Percentiles rank a stretch among this genome's conserved stretches.
These are phyloP conservation scores for Cnidoscolus chayamansa DNA, from an alignment of 441 rosid genomes.

Conservation along the genomic window DNA sequence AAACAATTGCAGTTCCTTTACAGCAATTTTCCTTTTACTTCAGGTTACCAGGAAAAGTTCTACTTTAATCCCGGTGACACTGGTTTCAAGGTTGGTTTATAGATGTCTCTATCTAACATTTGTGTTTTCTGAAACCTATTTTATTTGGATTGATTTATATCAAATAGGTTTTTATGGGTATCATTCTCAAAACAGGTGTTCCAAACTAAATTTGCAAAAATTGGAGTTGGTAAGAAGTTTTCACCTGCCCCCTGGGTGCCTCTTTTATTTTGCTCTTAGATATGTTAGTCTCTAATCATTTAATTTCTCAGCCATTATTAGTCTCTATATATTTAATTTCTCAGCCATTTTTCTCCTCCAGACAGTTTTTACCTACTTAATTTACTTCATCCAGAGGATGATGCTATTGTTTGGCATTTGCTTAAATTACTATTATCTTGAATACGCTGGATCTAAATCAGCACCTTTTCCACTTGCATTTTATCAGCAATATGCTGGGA, in stretches of 20 bases:
- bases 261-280: not conserved
- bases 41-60: conserved; percentile 94
- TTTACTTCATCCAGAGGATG: not conserved
- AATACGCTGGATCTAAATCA: conserved; percentile 1
- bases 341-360: not conserved
- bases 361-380: not conserved
- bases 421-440: not conserved
- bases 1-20: conserved; percentile 19
- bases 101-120: not conserved
- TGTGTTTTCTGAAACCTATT: not conserved
- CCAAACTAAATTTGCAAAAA: conserved; percentile 78
- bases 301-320: not conserved
- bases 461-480: not conserved
- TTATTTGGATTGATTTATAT: conserved; percentile 14
- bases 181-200: conserved; percentile 56
- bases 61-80: conserved; percentile 96
- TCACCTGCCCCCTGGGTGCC: not conserved
- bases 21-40: conserved; percentile 13
- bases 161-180: conserved; percentile 15
- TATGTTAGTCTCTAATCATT: not conserved
- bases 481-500: conserved; percentile 87
- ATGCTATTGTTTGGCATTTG: not conserved
- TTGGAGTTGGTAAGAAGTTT: conserved; percentile 72
- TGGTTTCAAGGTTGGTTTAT: conserved; percentile 59
- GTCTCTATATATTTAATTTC: not conserved